A percentile compares a stretch with the other conserved stretches of the same genome.
Conservation (phyloP, 768 basidiomycete genomes). For the Psilocybe subaeruginosa region DNA sequence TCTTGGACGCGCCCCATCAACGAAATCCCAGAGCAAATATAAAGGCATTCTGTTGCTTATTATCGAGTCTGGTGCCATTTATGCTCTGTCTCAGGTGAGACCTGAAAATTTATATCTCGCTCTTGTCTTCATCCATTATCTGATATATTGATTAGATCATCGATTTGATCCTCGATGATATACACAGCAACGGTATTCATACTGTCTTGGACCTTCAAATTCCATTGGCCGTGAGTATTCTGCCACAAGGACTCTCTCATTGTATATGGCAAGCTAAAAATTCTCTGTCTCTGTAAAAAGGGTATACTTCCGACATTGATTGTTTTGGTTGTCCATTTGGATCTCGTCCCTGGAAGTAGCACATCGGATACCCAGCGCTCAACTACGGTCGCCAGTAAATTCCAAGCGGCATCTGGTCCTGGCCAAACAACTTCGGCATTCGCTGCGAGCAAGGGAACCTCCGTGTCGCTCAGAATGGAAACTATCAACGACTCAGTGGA, state of each 20-base stretch:
- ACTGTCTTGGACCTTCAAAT: slow-evolving; percentile 2
- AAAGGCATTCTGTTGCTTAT: slow-evolving; percentile 5
- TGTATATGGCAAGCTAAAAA: neutral
- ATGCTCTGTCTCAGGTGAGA: slow-evolving; percentile 3
- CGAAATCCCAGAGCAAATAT: slow-evolving; percentile 3
- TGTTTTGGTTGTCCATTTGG: slow-evolving; percentile 3
- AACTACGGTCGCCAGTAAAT: neutral
- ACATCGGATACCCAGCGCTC: neutral
- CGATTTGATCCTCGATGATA: slow-evolving; percentile 7
- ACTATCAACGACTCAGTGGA: neutral
- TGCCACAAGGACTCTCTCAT: neutral
- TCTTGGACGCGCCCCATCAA: slow-evolving; percentile 1
- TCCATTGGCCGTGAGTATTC: neutral
- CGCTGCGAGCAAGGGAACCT: neutral
- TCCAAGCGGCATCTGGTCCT: neutral
- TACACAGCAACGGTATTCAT: neutral
- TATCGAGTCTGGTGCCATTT: slow-evolving; percentile 7
- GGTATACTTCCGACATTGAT: slow-evolving; percentile 5
- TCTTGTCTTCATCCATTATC: neutral
- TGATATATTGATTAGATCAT: neutral
- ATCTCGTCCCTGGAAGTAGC: slow-evolving; percentile 1
- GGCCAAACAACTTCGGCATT: neutral
- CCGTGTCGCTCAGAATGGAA: neutral
- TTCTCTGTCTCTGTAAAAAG: neutral
- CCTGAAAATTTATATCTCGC: neutral